These are phyloP conservation scores for Lolium multiflorum DNA, from an alignment of 176 grass and related monocot species.

Conservation along the genomic window DNA sequence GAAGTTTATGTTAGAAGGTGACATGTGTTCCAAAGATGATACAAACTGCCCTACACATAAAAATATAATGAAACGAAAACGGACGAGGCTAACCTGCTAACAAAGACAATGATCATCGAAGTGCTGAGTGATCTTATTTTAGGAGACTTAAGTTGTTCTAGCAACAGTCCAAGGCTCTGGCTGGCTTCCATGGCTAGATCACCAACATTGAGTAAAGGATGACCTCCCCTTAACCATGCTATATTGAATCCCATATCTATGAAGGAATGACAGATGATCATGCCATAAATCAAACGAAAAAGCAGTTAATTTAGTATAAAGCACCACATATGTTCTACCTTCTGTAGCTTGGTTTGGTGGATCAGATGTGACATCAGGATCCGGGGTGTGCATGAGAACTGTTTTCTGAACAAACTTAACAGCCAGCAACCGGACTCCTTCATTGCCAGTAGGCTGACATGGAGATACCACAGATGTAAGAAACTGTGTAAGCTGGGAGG, in stretches of 20 bases:
- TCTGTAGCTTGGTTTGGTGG: conserved; percentile 62
- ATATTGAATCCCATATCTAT: conserved; percentile 83
- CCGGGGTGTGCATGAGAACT: conserved; percentile 87
- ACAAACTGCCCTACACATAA: conserved; percentile 14
- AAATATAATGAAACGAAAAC: neutral
- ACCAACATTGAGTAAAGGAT: conserved; percentile 83
- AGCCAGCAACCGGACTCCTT: conserved; percentile 81
- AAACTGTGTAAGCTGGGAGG: neutral
- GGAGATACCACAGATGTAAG: conserved; percentile 38
- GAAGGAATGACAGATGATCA: conserved; percentile 27
- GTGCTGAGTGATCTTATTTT: conserved; percentile 87
- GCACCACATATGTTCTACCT: conserved; percentile 43
- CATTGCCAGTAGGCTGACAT: conserved; percentile 61
- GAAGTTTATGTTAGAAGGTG: conserved; percentile 42
- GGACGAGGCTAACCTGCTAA: conserved; percentile 72
- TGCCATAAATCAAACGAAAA: conserved; percentile 14
- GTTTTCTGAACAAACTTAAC: conserved; percentile 84
- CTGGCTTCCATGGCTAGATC: conserved; percentile 92
- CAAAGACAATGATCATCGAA: conserved; percentile 87
- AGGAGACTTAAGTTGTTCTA: conserved; percentile 87
- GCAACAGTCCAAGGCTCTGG: conserved; percentile 86
- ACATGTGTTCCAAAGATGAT: neutral
- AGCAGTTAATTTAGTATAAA: conserved; percentile 10
- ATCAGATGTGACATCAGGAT: conserved; percentile 79
- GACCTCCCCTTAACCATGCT: conserved; percentile 91